Evolutionary conservation across 352 stramenopile genomes (phyloP), one percentile per base, ranked within the genome.

Genomic region (Pythium utonaiense): DNA sequence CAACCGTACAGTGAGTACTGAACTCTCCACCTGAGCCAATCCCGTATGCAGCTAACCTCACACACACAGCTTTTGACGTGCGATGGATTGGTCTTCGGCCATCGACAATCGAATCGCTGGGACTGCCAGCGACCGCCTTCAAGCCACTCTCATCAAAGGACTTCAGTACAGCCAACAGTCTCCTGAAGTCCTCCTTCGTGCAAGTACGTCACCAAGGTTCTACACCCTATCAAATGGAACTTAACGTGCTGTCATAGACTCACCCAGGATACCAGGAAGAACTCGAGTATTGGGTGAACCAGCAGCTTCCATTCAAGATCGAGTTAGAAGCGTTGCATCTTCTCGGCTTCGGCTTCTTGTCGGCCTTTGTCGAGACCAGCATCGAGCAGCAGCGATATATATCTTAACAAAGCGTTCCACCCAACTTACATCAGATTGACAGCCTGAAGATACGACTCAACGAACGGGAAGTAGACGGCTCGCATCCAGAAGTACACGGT

Each of bases 61-160:
- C n/a, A n/a, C 28, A 33, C 28, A 9, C 48, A 89, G 79, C 72
- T 21, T 85, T 78, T 48, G 87, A 88, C 61, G 89, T 98, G 13
- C 77, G 91, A 66, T 98, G 95, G 95, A 70, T 98, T 54, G 95
- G 95, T 10, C 69, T 98, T 38, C 80, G 88, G 25, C 93, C 93
- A 14, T 95, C 83, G 16, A 80, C 97, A 66, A 59, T 86, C n/a
- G 47, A 54, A 51, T 12, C 27, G 6, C 60, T 95, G 1, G 58
- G 71, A 14, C 61, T 95, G 14, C 85, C 83, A 21, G 31, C 31
- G 6, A 74, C 66, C 25, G 83, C 73, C 0, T 74, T 88, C 53
- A 91, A 93, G 60, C 45, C 65, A 3, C 72, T 92, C 8, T 80
- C 71, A 27, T 64, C 63, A 22, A 86, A 83, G 55, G 85, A 95